Conservation (phyloP, 345 rosid species). For the Odontarrhena argentea region DNA sequence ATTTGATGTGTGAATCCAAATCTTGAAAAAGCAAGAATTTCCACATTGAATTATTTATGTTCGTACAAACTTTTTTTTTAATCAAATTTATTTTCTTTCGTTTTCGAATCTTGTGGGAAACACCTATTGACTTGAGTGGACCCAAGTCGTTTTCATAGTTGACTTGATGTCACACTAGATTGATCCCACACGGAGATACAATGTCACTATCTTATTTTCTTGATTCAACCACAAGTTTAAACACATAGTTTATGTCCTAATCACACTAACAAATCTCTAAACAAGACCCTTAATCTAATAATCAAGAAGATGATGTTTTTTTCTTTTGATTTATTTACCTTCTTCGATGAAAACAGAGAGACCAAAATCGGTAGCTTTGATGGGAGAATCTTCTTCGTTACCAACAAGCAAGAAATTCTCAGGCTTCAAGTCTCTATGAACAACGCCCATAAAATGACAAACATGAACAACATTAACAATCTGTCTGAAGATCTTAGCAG, state of each 20-base stretch:
- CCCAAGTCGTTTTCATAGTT: conserved; percentile 37
- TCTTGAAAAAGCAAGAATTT: neutral
- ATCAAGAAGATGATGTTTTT: too few relatives aligned
- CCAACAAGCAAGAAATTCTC: conserved; percentile 83
- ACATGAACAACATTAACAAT: conserved; percentile 83
- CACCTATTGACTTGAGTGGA: conserved; percentile 36
- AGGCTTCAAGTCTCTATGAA: conserved; percentile 92
- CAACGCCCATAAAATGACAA: conserved; percentile 95
- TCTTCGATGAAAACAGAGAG: conserved; percentile 87
- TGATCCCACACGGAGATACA: conserved; percentile 34
- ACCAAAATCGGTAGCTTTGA: conserved; percentile 89
- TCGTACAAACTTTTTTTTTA: neutral
- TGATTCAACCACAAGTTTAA: conserved; percentile 15
- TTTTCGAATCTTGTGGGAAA: conserved; percentile 12
- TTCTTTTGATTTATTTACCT: too few relatives aligned
- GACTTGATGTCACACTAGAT: conserved; percentile 28
- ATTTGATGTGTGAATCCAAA: conserved; percentile 16
- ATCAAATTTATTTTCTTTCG: neutral
- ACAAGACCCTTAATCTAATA: conserved; percentile 14
- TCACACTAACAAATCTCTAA: conserved; percentile 21
- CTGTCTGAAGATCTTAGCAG: conserved; percentile 70
- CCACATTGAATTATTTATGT: neutral
- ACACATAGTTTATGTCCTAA: conserved; percentile 26
- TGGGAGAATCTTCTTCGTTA: conserved; percentile 49
- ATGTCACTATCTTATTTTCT: conserved; percentile 24